Evolutionary conservation across 1,139 yeast genomes (phyloP).

Genomic region (Pichia kudriavzevii): DNA sequence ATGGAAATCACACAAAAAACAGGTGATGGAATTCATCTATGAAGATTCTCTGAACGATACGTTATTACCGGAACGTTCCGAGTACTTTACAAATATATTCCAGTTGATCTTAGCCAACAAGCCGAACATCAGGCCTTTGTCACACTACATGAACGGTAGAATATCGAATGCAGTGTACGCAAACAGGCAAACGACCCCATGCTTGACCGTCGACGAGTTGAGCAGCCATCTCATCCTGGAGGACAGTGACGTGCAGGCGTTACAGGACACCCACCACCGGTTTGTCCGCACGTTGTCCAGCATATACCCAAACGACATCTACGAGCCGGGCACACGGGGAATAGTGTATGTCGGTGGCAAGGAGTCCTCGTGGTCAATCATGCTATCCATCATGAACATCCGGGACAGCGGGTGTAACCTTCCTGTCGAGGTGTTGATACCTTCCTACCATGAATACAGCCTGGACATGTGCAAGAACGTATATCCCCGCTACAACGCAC

Average conservation of each 20-base stretch:
- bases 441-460: constrained; percentile 64
- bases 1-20: no score
- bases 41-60: constrained; percentile 6
- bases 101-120: constrained; percentile 21
- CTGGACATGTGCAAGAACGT: constrained; percentile 54
- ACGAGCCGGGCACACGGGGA: constrained; percentile 51
- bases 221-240: constrained; percentile 23
- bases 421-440: constrained; percentile 75
- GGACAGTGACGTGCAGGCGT: constrained; percentile 19
- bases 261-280: constrained; percentile 25
- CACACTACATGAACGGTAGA: constrained; percentile 23
- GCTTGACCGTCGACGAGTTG: constrained; percentile 25
- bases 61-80: constrained; percentile 1
- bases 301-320: constrained; percentile 17
- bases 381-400: constrained; percentile 57
- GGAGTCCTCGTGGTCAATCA: constrained; percentile 62
- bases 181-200: no score
- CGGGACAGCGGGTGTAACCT: constrained; percentile 55
- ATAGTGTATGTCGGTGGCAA: constrained; percentile 83
- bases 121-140: constrained; percentile 25
- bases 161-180: constrained; percentile 24
- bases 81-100: constrained; percentile 20
- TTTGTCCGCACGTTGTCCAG: constrained; percentile 21
- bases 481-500: constrained; percentile 61
- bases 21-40: constrained; percentile 13